Base-by-base conservation (phyloP, 495 filamentous ascomycete genomes). In the Pseudotulostoma volvatum region DNA sequence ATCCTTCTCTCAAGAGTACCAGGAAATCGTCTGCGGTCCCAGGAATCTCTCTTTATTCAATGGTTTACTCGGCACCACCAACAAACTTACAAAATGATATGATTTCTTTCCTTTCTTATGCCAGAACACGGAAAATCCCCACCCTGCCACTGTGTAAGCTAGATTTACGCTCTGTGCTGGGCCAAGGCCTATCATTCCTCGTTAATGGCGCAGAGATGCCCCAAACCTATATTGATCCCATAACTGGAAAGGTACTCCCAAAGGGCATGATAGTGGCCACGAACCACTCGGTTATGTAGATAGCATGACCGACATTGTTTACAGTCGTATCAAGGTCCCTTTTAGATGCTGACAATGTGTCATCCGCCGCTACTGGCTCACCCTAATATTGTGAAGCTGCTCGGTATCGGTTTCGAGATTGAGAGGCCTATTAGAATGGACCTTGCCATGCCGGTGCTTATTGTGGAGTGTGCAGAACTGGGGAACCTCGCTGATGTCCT, bases 151-250 rank as follows among this genome's bases (percentile, higher is more conserved):
- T 52, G 17, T 44, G 48, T 3, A 42, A 42, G 33, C 50, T 48
- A 8, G 50, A 53, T 18, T 42, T 53, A 16, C 44, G 50, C 16
- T 47, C 48, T 14, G 48, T 47, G 7, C 42, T 53, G 3, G 50
- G 50, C 33, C 49, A 49, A 18, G 50, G 50, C 7, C 48, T 48
- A 9, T 49, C 49, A 8, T 53, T 53, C 17, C 23, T 53, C 16
- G 50, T 53, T 42, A 53, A 53, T 45, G 48, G 50, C 28, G 50
- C 50, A 18, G 49, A 46, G 33, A 28, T 53, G 34, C 49, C 50
- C 1, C 33, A 42, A 31, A 43, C 38, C 15, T 51, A 48, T 44
- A 33, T 52, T 9, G 48, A 53, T 32, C 41, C 35, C 3, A 37
- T 35, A 4, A 43, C 48, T 1, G 50, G 50, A n/a, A 28, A 14